Percentiles rank a stretch among this genome's conserved stretches.
These are phyloP conservation scores for Tetrahymena thermophila DNA, from an alignment of 73 alveolate genomes.

Conservation along the genomic window DNA sequence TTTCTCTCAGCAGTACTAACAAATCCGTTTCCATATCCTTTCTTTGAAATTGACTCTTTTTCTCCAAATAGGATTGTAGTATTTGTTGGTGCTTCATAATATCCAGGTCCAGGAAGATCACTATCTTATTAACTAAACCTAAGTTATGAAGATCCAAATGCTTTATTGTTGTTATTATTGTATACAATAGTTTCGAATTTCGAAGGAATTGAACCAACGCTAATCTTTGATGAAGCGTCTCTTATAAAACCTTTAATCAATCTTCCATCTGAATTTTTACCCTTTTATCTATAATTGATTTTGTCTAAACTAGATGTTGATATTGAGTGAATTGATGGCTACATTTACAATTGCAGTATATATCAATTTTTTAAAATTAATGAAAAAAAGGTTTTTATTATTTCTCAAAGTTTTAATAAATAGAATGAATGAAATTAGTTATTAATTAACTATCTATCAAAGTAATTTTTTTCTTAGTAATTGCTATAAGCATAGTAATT, in stretches of 20 bases:
- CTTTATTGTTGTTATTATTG: conserved; percentile 25
- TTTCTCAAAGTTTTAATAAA: background rate
- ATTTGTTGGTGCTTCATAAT: conserved; percentile 9
- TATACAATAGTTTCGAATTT: conserved; percentile 32
- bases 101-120: conserved; percentile 38
- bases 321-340: background rate
- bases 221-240: conserved; percentile 35
- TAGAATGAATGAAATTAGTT: background rate
- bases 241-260: conserved; percentile 28
- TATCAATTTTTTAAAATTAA: background rate
- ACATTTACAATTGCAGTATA: background rate
- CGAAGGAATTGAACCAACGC: conserved; percentile 42
- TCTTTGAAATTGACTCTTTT: conserved; percentile 28
- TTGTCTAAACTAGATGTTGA: background rate
- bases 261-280: conserved; percentile 9
- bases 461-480: background rate
- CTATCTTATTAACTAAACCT: conserved; percentile 1
- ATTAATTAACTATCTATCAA: background rate
- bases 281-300: background rate
- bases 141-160: conserved; percentile 40
- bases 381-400: background rate
- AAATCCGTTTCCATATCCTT: conserved; percentile 28
- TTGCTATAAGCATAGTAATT: no score
- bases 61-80: background rate
- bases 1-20: conserved; percentile 27